A percentile compares a stretch with the other conserved stretches of the same genome.
Evolutionary conservation across 305 asterid species (phyloP).

Genomic region (Stenogyne calaminthoides): DNA sequence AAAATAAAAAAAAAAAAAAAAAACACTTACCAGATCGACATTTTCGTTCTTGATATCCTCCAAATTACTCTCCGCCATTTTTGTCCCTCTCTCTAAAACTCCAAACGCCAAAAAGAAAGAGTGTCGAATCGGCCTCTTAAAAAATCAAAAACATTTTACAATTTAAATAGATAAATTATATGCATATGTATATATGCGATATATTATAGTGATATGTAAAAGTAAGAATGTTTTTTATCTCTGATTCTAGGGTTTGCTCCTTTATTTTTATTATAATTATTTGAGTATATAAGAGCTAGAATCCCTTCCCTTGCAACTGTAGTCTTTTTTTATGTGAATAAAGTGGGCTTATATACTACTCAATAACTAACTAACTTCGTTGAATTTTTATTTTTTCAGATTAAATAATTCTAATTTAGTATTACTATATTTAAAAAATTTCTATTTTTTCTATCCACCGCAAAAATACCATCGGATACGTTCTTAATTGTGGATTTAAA

Average conservation of each 20-base stretch:
- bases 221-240: neutral
- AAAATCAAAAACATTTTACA: neutral
- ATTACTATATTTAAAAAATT: conserved; percentile 4
- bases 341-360: conserved; percentile 12
- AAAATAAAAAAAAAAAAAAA: neutral
- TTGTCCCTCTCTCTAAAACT: conserved; percentile 12
- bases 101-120: neutral
- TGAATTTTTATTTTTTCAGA: neutral
- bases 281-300: neutral
- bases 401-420: neutral
- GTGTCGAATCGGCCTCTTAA: no score
- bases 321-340: neutral
- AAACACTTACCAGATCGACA: conserved; percentile 50
- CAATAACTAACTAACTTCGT: neutral
- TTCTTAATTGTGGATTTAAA: neutral
- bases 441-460: neutral
- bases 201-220: neutral
- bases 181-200: neutral
- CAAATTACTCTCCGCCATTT: conserved; percentile 53
- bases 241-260: neutral
- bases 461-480: conserved; percentile 7
- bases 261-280: neutral
- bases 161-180: neutral
- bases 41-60: conserved; percentile 54
- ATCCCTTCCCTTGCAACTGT: neutral